These are phyloP conservation scores for Colletotrichum scovillei DNA, from an alignment of 2,329 filamentous ascomycete genomes.

Conservation along the genomic window DNA sequence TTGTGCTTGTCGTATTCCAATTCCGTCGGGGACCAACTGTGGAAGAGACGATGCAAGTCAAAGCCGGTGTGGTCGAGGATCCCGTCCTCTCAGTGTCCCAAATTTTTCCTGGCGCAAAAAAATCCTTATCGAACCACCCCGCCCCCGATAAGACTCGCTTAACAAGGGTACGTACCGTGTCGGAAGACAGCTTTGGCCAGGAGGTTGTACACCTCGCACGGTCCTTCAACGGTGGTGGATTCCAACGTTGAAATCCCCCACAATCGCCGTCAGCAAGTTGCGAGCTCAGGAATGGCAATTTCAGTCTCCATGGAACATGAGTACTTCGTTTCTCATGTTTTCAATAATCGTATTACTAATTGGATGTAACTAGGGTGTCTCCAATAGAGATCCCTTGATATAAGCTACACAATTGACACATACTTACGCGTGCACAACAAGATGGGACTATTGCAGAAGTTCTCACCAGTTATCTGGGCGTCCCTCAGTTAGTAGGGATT, in stretches of 20 bases:
- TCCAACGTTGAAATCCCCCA: background rate
- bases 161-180: background rate
- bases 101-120: constrained; percentile 36
- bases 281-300: background rate
- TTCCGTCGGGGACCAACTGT: constrained; percentile 33
- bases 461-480: too few relatives aligned
- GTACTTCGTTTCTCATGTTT: too few relatives aligned
- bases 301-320: too few relatives aligned
- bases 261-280: background rate
- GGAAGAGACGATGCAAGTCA: constrained; percentile 14
- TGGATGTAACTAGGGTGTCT: too few relatives aligned
- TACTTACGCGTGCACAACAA: too few relatives aligned
- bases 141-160: constrained; percentile 33
- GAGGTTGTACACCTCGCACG: background rate
- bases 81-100: constrained; percentile 8
- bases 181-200: background rate
- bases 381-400: too few relatives aligned
- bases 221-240: background rate
- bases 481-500: too few relatives aligned
- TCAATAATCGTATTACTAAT: too few relatives aligned
- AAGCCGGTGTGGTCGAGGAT: constrained; percentile 11
- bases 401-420: too few relatives aligned
- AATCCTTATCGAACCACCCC: constrained; percentile 38
- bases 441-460: too few relatives aligned
- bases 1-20: constrained; percentile 45